These are phyloP conservation scores for Inga leiocalycina DNA, from an alignment of 306 rosid species.

Conservation along the genomic window DNA sequence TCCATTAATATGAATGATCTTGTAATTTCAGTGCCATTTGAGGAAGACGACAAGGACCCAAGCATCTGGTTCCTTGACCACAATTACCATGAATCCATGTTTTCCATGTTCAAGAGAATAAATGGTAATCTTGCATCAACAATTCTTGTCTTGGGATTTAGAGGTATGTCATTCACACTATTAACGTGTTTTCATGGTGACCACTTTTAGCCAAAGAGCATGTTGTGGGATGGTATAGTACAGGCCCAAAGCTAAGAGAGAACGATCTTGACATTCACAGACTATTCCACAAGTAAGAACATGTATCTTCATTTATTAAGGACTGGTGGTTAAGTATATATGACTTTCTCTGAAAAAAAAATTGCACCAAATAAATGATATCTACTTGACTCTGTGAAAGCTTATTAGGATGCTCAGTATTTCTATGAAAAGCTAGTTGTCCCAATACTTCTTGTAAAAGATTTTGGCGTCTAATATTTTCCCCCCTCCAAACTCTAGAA, in stretches of 20 bases:
- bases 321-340: neutral
- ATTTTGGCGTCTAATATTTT: neutral
- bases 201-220: conserved; percentile 68
- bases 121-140: conserved; percentile 46
- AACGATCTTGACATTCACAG: conserved; percentile 71
- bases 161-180: neutral
- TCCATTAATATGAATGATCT: neutral
- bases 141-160: neutral
- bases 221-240: conserved; percentile 75
- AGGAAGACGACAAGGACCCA: conserved; percentile 70
- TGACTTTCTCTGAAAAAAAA: neutral
- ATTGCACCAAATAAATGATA: neutral
- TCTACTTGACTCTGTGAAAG: neutral
- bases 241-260: conserved; percentile 74
- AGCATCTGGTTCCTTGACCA: conserved; percentile 83
- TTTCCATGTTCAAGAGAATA: conserved; percentile 80
- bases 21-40: conserved; percentile 61
- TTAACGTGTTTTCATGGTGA: neutral
- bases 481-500: neutral
- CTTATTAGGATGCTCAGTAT: neutral
- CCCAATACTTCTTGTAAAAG: neutral
- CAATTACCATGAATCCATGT: conserved; percentile 77
- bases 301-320: neutral
- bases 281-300: conserved; percentile 57
- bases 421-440: neutral